Evolutionary conservation across 257 asterid species (phyloP).

Genomic region (Capsicum rhomboideum): DNA sequence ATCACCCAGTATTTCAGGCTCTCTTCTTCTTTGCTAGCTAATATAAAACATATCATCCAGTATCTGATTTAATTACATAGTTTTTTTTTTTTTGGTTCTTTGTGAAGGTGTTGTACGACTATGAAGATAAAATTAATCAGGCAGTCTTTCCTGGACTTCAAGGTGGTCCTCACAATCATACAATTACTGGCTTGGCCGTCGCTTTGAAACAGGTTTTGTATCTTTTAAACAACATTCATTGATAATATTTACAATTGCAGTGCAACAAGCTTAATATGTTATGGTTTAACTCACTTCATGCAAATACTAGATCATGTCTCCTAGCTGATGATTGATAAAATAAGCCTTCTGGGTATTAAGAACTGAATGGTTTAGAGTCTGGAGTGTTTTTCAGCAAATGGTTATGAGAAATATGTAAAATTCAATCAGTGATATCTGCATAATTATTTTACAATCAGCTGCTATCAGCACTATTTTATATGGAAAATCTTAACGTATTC

Average conservation of each 20-base stretch:
- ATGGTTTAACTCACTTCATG: neutral
- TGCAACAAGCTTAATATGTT: neutral
- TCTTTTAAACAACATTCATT: neutral
- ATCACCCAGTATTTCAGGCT: no score
- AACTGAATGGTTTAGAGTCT: neutral
- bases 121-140: slow-evolving; percentile 86
- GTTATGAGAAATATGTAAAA: neutral
- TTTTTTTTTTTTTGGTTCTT: neutral
- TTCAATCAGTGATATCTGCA: neutral
- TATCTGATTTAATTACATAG: neutral
- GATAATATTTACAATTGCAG: neutral
- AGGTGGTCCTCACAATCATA: slow-evolving; percentile 99
- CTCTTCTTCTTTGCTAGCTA: neutral
- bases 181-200: slow-evolving; percentile 87
- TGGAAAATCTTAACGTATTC: neutral
- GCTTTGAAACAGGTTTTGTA: slow-evolving; percentile 75
- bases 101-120: slow-evolving; percentile 70
- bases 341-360: neutral
- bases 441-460: neutral
- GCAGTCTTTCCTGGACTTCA: slow-evolving; percentile 99
- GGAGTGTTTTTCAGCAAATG: neutral
- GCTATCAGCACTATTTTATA: neutral
- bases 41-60: neutral
- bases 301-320: neutral
- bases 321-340: neutral